These are phyloP conservation scores for Suillus cothurnatus DNA, from an alignment of 768 basidiomycete species.

Conservation along the genomic window DNA sequence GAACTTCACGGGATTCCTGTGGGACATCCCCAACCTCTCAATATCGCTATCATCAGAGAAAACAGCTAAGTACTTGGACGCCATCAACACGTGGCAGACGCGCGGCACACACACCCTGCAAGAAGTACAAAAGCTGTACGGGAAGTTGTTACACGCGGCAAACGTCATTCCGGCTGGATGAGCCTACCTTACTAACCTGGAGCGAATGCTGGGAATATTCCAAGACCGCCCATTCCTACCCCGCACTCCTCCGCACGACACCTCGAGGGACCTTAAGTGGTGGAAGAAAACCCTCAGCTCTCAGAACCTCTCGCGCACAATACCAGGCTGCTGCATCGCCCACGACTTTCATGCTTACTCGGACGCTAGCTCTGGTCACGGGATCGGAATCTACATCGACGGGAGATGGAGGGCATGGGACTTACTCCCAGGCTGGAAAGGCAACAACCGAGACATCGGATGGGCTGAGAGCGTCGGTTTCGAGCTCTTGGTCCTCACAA, in stretches of 20 bases:
- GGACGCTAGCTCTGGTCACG: constrained; percentile 41
- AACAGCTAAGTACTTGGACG: too few species aligned
- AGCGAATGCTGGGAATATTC: too few species aligned
- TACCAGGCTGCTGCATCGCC: constrained; percentile 30
- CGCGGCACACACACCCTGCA: too few species aligned
- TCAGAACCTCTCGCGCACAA: constrained; percentile 11
- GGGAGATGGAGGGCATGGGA: constrained; percentile 17
- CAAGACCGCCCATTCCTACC: too few species aligned
- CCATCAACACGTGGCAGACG: too few species aligned
- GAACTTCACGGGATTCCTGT: too few species aligned
- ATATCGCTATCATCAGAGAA: too few species aligned
- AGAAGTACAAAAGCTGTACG: constrained; percentile 39
- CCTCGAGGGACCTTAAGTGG: constrained; percentile 35
- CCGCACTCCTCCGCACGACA: constrained; percentile 19
- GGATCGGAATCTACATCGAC: constrained; percentile 32
- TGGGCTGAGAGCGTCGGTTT: constrained; percentile 29
- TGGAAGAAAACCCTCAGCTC: constrained; percentile 29
- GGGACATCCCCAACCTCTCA: too few species aligned
- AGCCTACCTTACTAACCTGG: constrained; percentile 47
- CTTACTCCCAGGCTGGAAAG: too few species aligned
- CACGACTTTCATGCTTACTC: constrained; percentile 39
- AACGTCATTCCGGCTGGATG: constrained; percentile 34
- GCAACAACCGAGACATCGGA: constrained; percentile 37
- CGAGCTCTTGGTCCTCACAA: constrained; percentile 36
- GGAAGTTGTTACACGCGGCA: constrained; percentile 41